Conservation (phyloP, 2,329 filamentous ascomycete species). For the Alternaria viburni region DNA sequence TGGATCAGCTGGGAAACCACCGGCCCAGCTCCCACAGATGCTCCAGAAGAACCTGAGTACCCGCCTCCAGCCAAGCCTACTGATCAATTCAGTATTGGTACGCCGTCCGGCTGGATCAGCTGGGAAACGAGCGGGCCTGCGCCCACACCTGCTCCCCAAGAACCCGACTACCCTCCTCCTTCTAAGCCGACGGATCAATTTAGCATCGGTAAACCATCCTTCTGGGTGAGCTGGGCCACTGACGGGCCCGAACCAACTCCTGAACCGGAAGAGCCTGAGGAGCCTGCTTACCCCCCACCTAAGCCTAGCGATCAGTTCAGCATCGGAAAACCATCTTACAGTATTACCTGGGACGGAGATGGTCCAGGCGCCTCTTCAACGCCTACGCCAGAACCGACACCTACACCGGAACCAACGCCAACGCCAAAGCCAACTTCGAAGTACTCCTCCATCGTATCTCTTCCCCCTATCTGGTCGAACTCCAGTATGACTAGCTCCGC, state of each 20-base stretch:
- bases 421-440: constrained; percentile 8
- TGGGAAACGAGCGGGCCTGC: constrained; percentile 17
- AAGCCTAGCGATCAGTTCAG: constrained; percentile 10
- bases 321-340: constrained; percentile 8
- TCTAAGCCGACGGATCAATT: constrained; percentile 12
- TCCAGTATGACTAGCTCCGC: not conserved
- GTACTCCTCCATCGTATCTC: not conserved
- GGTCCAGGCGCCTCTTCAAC: constrained; percentile 5
- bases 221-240: constrained; percentile 7
- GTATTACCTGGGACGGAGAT: constrained; percentile 9
- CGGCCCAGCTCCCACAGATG: constrained; percentile 5
- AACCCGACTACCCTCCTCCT: constrained; percentile 10
- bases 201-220: constrained; percentile 9
- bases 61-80: constrained; percentile 17
- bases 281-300: constrained; percentile 8
- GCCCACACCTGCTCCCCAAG: constrained; percentile 4
- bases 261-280: constrained; percentile 9
- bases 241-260: constrained; percentile 5
- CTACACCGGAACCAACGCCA: constrained; percentile 7
- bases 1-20: constrained; percentile 15
- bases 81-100: constrained; percentile 22
- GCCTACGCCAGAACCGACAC: not conserved
- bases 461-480: not conserved
- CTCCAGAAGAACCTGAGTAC: constrained; percentile 10
- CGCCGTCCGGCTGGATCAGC: constrained; percentile 21